Conservation (phyloP, 768 basidiomycete genomes). For the Lactarius indigo region DNA sequence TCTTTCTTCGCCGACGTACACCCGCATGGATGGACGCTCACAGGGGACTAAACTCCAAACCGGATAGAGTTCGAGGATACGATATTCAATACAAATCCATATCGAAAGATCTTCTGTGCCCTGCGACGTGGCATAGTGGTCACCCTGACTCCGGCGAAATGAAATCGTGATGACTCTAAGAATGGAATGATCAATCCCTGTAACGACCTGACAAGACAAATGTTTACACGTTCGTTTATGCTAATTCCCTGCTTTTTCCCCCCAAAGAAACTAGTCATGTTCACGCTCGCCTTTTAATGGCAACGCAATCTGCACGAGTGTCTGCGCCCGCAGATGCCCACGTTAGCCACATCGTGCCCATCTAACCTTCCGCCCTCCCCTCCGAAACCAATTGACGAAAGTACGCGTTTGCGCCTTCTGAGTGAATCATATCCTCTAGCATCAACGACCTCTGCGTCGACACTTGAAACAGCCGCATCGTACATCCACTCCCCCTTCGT, state of each 20-base stretch:
- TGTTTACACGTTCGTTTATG: neutral
- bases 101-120: neutral
- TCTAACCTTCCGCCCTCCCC: constrained; percentile 14
- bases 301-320: neutral
- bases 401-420: constrained; percentile 23
- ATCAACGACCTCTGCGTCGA: constrained; percentile 16
- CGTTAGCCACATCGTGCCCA: constrained; percentile 1
- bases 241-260: neutral
- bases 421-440: constrained; percentile 10
- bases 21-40: no score
- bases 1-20: no score
- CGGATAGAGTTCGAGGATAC: neutral
- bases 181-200: neutral
- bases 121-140: neutral
- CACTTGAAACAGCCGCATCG: constrained; percentile 20
- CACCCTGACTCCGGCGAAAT: neutral
- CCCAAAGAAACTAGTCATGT: neutral
- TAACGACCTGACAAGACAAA: neutral
- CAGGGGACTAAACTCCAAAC: no score
- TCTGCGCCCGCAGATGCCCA: neutral
- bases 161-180: neutral
- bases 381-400: constrained; percentile 18
- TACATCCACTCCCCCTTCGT: constrained; percentile 24
- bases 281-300: neutral
- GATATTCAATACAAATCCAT: neutral